Percentiles rank a stretch among this genome's conserved stretches.
These are phyloP conservation scores for Mycosarcoma maydis DNA, from an alignment of 1,284 basidiomycete species.

Conservation along the genomic window DNA sequence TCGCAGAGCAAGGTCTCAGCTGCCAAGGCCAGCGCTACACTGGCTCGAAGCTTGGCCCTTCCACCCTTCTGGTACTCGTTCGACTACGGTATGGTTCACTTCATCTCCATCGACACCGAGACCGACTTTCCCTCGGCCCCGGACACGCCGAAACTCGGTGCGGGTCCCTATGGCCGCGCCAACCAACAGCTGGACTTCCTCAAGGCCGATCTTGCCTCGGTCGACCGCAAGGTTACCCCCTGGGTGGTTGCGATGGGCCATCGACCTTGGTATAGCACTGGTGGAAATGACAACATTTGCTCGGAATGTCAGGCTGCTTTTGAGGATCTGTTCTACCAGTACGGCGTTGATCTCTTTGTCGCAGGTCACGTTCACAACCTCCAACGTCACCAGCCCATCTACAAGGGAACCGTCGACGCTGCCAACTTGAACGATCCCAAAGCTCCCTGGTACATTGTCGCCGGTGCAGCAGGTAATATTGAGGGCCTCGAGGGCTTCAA, in stretches of 20 bases:
- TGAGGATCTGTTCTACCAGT: slow-evolving; percentile 64
- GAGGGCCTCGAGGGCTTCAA: slow-evolving; percentile 52
- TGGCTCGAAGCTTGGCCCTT: slow-evolving; percentile 15
- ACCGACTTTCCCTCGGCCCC: slow-evolving; percentile 51
- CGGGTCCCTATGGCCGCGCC: slow-evolving; percentile 21
- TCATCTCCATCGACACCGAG: slow-evolving; percentile 56
- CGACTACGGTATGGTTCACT: slow-evolving; percentile 55
- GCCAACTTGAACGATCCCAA: slow-evolving; percentile 59
- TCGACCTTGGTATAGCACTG: slow-evolving; percentile 59
- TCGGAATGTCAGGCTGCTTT: slow-evolving; percentile 65
- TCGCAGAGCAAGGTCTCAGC: slow-evolving; percentile 11
- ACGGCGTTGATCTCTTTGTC: slow-evolving; percentile 65
- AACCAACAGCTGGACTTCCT: slow-evolving; percentile 50
- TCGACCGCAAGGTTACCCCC: slow-evolving; percentile 67
- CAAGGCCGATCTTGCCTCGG: slow-evolving; percentile 64
- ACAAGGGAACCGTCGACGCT: slow-evolving; percentile 54
- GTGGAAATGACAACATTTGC: slow-evolving; percentile 47
- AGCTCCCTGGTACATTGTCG: slow-evolving; percentile 61
- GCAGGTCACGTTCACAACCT: slow-evolving; percentile 68
- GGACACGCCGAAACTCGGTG: slow-evolving; percentile 40
- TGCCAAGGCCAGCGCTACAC: slow-evolving; percentile 10
- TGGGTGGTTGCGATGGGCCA: slow-evolving; percentile 68
- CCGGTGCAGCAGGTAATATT: slow-evolving; percentile 67
- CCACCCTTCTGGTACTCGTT: slow-evolving; percentile 50
- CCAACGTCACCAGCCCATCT: slow-evolving; percentile 65